A percentile compares a stretch with the other conserved stretches of the same genome.
These are phyloP conservation scores for Pythium myriotylum DNA, from an alignment of 352 stramenopile species.

Conservation along the genomic window DNA sequence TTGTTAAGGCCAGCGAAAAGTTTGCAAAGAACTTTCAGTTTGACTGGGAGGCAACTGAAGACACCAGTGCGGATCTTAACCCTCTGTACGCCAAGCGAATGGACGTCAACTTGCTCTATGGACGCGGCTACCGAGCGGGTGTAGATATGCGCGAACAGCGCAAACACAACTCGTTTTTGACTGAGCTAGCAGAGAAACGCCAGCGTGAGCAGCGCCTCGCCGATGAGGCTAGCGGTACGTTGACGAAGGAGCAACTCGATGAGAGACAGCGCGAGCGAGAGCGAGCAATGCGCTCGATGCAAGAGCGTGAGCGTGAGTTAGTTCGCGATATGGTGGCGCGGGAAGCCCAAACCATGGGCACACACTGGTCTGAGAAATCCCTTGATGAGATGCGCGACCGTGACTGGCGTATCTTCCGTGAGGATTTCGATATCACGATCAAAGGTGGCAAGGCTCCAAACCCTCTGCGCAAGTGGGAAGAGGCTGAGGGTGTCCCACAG, in stretches of 20 bases:
- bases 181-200: constrained; percentile 84
- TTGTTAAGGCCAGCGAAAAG: constrained; percentile 93
- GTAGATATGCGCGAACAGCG: constrained; percentile 94
- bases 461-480: constrained; percentile 93
- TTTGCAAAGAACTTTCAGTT: constrained; percentile 95
- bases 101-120: constrained; percentile 91
- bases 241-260: constrained; percentile 64
- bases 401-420: constrained; percentile 99
- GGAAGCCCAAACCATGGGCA: constrained; percentile 75
- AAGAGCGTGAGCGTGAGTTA: constrained; percentile 56
- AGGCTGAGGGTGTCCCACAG: constrained; percentile 65
- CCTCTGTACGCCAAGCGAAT: constrained; percentile 89
- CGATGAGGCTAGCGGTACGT: constrained; percentile 62
- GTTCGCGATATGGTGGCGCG: constrained; percentile 69
- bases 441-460: constrained; percentile 87
- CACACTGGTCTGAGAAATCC: constrained; percentile 94
- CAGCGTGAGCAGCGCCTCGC: constrained; percentile 77
- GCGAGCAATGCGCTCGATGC: constrained; percentile 70
- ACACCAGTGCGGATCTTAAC: constrained; percentile 92
- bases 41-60: constrained; percentile 92
- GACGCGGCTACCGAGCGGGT: constrained; percentile 91
- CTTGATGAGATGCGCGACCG: constrained; percentile 94
- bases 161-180: constrained; percentile 90
- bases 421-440: constrained; percentile 99
- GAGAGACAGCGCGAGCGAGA: constrained; percentile 72